A percentile compares a stretch with the other conserved stretches of the same genome.
Conservation (phyloP, 169 alveolate species). For the Neospora caninum region DNA sequence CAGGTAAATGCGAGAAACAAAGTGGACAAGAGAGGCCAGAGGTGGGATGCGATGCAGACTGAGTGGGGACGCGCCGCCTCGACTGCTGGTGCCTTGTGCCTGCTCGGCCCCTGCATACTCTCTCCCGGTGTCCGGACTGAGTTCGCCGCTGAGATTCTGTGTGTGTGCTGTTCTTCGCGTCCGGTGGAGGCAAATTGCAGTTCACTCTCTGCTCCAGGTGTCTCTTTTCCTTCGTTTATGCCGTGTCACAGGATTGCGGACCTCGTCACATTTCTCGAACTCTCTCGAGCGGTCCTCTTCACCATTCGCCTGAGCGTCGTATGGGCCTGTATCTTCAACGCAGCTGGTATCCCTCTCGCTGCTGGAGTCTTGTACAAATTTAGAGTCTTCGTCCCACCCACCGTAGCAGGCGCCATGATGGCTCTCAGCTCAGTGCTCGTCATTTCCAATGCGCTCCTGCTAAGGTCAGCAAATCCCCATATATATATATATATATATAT, state of each 20-base stretch:
- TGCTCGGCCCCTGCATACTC: too few species aligned
- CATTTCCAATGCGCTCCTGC: neutral
- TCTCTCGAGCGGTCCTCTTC: neutral
- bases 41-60: neutral
- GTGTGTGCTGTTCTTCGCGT: too few species aligned
- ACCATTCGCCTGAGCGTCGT: slow-evolving; percentile 4
- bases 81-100: neutral
- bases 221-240: too few species aligned
- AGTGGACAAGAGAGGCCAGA: neutral
- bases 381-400: slow-evolving; percentile 35
- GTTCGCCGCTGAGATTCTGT: too few species aligned
- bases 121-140: too few species aligned
- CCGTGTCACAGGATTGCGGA: neutral
- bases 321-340: slow-evolving; percentile 59
- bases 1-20: neutral
- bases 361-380: slow-evolving; percentile 53
- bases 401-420: slow-evolving; percentile 37
- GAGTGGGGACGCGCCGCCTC: neutral
- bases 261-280: neutral
- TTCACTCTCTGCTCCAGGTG: too few species aligned
- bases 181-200: too few species aligned
- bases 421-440: slow-evolving; percentile 24
- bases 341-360: slow-evolving; percentile 52
- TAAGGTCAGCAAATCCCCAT: neutral
- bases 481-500: neutral